Percentiles rank a stretch among this genome's conserved stretches.
Evolutionary conservation across 805 yeast species (phyloP).

Genomic region (Cyberlindnera misumaiensis): DNA sequence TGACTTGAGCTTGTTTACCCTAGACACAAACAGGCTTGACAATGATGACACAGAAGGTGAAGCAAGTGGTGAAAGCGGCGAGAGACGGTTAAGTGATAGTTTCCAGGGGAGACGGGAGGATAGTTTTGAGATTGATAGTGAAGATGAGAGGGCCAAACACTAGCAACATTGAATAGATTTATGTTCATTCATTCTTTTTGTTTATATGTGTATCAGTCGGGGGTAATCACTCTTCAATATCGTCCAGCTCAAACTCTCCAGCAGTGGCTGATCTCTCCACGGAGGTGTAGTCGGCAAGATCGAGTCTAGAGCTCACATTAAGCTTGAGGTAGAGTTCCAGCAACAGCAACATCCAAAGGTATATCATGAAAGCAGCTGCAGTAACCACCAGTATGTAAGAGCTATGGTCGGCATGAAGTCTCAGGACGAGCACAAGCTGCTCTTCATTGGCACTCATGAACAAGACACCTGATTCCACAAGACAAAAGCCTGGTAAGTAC

Average conservation of each 20-base stretch:
- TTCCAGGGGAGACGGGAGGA: constrained; percentile 11
- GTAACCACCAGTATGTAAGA: constrained; percentile 68
- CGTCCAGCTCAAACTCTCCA: constrained; percentile 1
- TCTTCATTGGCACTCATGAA: constrained; percentile 95
- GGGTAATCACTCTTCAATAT: constrained; percentile 1
- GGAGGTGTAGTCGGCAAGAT: constrained; percentile 9
- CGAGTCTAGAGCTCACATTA: constrained; percentile 6
- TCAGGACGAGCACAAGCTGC: constrained; percentile 63
- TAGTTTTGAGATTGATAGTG: constrained; percentile 19
- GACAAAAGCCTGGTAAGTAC: constrained; percentile 75
- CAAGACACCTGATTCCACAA: constrained; percentile 69
- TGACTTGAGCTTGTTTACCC: not conserved
- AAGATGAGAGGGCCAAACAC: constrained; percentile 7
- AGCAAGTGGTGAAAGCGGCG: not conserved
- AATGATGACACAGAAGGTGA: constrained; percentile 4
- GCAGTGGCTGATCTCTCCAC: constrained; percentile 5
- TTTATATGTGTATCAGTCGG: not conserved
- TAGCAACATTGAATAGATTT: too few relatives aligned
- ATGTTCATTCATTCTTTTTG: not conserved
- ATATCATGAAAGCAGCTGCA: constrained; percentile 68
- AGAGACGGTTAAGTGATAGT: constrained; percentile 3
- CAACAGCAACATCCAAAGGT: constrained; percentile 57
- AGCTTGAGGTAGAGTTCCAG: constrained; percentile 50
- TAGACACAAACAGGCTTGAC: constrained; percentile 42
- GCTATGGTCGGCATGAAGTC: constrained; percentile 77